phyloP scores from a whole-genome alignment of 441 rosid species.

The Corymbia citriodora region DNA sequence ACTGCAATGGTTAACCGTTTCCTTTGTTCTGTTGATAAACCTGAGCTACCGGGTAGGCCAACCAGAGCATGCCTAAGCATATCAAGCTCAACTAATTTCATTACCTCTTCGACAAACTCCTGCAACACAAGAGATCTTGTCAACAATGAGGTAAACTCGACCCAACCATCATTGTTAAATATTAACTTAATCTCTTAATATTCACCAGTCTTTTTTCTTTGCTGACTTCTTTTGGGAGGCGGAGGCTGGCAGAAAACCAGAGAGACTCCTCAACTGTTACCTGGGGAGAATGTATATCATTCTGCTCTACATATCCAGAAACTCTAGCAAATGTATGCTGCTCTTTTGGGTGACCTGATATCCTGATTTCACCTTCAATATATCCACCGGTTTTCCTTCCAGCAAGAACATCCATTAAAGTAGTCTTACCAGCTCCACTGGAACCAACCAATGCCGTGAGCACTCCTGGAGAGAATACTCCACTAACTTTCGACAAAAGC shows the following conservation, averaged over 20 bases:
- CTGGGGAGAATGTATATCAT: conserved; percentile 96
- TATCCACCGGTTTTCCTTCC: conserved; percentile 96
- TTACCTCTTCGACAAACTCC: conserved; percentile 97
- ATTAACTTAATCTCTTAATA: background rate
- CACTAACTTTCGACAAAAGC: conserved; percentile 74
- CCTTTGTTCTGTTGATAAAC: conserved; percentile 93
- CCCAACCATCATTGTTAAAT: background rate
- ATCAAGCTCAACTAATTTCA: conserved; percentile 89
- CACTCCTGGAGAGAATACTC: conserved; percentile 90
- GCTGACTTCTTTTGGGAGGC: conserved; percentile 80
- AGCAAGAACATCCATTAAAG: conserved; percentile 97
- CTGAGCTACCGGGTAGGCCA: conserved; percentile 80
- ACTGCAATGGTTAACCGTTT: conserved; percentile 92
- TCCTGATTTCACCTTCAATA: conserved; percentile 76
- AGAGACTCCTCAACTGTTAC: conserved; percentile 93
- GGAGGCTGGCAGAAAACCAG: conserved; percentile 77
- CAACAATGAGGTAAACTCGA: background rate
- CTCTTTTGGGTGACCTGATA: conserved; percentile 78
- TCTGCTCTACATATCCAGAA: conserved; percentile 96
- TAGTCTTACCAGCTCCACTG: conserved; percentile 98
- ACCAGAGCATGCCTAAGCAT: conserved; percentile 65
- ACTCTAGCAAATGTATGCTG: conserved; percentile 83
- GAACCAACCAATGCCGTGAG: conserved; percentile 94
- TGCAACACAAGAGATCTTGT: conserved; percentile 16
- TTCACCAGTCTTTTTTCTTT: conserved; percentile 59